phyloP scores from a whole-genome alignment of 2,329 filamentous ascomycete genomes.

The Zymoseptoria pseudotritici region DNA sequence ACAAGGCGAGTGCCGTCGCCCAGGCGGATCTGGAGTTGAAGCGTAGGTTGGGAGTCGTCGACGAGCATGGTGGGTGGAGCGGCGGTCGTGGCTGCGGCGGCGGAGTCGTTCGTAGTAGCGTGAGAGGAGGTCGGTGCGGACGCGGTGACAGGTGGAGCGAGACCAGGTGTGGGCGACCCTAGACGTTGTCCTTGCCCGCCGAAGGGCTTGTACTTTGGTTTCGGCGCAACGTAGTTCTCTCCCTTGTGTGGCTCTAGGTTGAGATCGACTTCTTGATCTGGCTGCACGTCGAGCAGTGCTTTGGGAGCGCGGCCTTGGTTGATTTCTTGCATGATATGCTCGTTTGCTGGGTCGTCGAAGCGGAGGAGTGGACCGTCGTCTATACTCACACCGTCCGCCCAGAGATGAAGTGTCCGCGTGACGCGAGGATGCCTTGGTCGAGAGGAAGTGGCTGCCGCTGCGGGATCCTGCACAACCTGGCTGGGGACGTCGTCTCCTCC shows the following conservation, averaged over 20 bases:
- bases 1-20: slow-evolving; percentile 69
- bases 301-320: slow-evolving; percentile 68
- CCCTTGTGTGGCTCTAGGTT: slow-evolving; percentile 67
- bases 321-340: slow-evolving; percentile 66
- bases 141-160: slow-evolving; percentile 28
- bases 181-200: slow-evolving; percentile 63
- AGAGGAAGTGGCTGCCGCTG: slow-evolving; percentile 30
- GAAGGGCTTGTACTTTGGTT: slow-evolving; percentile 71
- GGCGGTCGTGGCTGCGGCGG: slow-evolving; percentile 29
- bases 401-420: slow-evolving; percentile 67
- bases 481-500: slow-evolving; percentile 71
- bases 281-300: slow-evolving; percentile 68
- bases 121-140: slow-evolving; percentile 26
- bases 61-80: slow-evolving; percentile 42
- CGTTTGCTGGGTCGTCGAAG: slow-evolving; percentile 72
- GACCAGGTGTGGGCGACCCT: slow-evolving; percentile 68
- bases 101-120: slow-evolving; percentile 24
- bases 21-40: slow-evolving; percentile 69
- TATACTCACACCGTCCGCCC: slow-evolving; percentile 78
- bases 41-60: slow-evolving; percentile 58
- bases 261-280: slow-evolving; percentile 70
- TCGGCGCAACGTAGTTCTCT: slow-evolving; percentile 65
- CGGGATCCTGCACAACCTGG: slow-evolving; percentile 58
- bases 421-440: slow-evolving; percentile 42
- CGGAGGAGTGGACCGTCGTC: slow-evolving; percentile 71